phyloP scores from a whole-genome alignment of 2,329 filamentous ascomycete genomes.

The Aspergillus fischeri region DNA sequence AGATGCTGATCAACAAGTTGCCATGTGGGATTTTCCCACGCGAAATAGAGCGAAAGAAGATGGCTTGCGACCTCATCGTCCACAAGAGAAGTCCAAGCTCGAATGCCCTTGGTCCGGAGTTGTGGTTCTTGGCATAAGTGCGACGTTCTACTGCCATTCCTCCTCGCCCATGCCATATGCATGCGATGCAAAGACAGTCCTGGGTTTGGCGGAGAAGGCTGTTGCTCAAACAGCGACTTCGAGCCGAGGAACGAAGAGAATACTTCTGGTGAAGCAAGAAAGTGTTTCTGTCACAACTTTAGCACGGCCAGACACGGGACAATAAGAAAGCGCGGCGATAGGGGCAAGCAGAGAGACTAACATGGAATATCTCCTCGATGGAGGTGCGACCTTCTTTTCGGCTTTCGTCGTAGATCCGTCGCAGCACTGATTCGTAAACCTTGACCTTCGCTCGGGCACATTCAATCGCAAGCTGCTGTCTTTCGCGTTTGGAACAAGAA shows the following conservation, averaged over 20 bases:
- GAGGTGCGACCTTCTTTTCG: background rate
- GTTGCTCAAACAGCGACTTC: conserved; percentile 5
- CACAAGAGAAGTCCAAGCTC: conserved; percentile 17
- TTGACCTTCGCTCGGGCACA: conserved; percentile 2
- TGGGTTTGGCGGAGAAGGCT: conserved; percentile 3
- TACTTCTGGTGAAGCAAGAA: conserved; percentile 9
- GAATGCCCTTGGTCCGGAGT: conserved; percentile 13
- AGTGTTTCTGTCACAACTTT: conserved; percentile 6
- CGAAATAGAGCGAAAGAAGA: conserved; percentile 21
- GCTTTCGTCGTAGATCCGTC: conserved; percentile 7
- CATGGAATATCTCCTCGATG: conserved; percentile 12
- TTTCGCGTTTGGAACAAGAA: conserved; percentile 14
- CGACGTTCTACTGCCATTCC: conserved; percentile 1
- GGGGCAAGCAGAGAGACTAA: background rate
- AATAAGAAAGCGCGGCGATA: background rate
- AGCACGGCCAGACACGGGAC: background rate
- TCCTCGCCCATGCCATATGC: conserved; percentile 10
- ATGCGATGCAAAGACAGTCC: conserved; percentile 14
- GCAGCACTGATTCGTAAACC: conserved; percentile 13
- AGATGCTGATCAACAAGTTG: conserved; percentile 18
- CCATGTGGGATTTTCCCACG: conserved; percentile 24
- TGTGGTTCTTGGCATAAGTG: conserved; percentile 7
- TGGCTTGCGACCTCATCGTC: conserved; percentile 20
- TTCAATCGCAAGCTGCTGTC: conserved; percentile 8
- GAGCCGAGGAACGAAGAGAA: conserved; percentile 10